These are phyloP conservation scores for Agaricales sp. DNA, from an alignment of 1,284 basidiomycete genomes.

Conservation along the genomic window DNA sequence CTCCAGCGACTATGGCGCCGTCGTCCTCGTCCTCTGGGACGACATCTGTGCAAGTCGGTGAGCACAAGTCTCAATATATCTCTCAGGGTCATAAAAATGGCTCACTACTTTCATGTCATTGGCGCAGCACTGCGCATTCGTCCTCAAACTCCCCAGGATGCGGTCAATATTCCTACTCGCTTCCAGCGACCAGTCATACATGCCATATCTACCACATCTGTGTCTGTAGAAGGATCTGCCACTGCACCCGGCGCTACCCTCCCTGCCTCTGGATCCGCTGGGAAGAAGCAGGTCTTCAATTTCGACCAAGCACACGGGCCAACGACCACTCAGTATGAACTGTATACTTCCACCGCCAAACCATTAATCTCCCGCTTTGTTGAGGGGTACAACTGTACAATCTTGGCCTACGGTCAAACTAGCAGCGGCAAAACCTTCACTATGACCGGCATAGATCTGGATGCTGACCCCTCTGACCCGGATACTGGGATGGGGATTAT, in stretches of 20 bases:
- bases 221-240: constrained; percentile 64
- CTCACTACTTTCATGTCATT: constrained; percentile 21
- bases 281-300: constrained; percentile 80
- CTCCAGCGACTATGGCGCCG: constrained; percentile 56
- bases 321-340: constrained; percentile 70
- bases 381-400: constrained; percentile 95
- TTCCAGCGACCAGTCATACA: constrained; percentile 89
- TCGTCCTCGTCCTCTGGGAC: constrained; percentile 51
- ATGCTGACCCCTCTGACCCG: constrained; percentile 68
- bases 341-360: constrained; percentile 78
- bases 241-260: constrained; percentile 34
- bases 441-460: constrained; percentile 87
- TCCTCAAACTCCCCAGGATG: constrained; percentile 78
- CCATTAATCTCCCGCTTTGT: constrained; percentile 87
- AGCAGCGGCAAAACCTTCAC: constrained; percentile 96
- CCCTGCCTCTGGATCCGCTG: constrained; percentile 40
- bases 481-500: constrained; percentile 87
- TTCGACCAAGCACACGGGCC: constrained; percentile 93
- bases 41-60: constrained; percentile 82
- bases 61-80: constrained; percentile 22
- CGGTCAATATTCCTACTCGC: constrained; percentile 79
- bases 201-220: constrained; percentile 54
- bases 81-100: constrained; percentile 7
- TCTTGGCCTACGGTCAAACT: constrained; percentile 97
- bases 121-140: constrained; percentile 78